phyloP scores from a whole-genome alignment of 371 early-diverging fungal species.

The Dinochytrium kinnereticum region DNA sequence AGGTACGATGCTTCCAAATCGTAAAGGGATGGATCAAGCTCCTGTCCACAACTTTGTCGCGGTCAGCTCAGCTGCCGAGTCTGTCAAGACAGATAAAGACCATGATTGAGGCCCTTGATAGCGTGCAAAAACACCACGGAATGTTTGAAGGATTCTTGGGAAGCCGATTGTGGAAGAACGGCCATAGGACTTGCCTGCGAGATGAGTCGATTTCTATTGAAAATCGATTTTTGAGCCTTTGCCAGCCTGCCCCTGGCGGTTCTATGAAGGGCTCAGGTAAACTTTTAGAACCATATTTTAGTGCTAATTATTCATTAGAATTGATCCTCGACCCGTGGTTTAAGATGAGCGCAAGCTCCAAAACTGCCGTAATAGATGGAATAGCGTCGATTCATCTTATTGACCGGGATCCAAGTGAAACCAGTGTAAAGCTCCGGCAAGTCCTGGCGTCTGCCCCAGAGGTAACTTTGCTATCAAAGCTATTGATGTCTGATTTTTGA shows the following conservation, averaged over 20 bases:
- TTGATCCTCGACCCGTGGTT: neutral
- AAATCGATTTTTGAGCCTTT: neutral
- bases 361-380: slow-evolving; percentile 3
- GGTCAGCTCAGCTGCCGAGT: neutral
- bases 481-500: neutral
- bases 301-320: neutral
- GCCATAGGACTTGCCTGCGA: neutral
- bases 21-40: neutral
- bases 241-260: neutral
- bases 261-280: neutral
- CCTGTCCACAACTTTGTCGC: too few species aligned
- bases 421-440: neutral
- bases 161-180: neutral
- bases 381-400: neutral
- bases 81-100: neutral
- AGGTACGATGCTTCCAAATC: neutral
- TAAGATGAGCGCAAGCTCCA: neutral
- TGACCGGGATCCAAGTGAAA: neutral
- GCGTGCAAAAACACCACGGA: neutral
- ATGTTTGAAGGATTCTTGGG: neutral
- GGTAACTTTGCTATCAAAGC: neutral
- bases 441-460: neutral
- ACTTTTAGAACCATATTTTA: neutral
- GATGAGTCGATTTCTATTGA: neutral
- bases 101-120: neutral